Conservation (phyloP, 257 asterid genomes). For the Salvia splendens region DNA sequence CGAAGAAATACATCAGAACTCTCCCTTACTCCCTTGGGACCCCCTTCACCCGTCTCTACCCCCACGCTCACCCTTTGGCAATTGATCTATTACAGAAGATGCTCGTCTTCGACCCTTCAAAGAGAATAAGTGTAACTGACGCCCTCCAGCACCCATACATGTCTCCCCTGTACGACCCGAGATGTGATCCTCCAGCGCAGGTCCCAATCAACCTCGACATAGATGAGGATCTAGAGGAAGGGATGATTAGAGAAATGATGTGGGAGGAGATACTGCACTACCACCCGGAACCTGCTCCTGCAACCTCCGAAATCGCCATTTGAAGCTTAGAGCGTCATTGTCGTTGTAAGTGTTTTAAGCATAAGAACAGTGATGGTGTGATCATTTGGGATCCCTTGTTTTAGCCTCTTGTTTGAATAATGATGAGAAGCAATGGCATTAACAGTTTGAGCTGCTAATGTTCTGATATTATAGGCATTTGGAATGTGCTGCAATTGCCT, state of each 20-base stretch:
- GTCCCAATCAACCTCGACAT: constrained; percentile 51
- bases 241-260: constrained; percentile 57
- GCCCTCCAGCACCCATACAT: constrained; percentile 66
- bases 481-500: constrained; percentile 28
- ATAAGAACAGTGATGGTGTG: neutral
- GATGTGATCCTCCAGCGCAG: constrained; percentile 51
- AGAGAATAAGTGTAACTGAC: constrained; percentile 60
- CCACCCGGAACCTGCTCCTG: constrained; percentile 51
- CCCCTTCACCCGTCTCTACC: constrained; percentile 49
- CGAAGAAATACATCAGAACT: constrained; percentile 48
- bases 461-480: constrained; percentile 26
- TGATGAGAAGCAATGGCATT: constrained; percentile 37
- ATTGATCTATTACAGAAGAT: constrained; percentile 58
- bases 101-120: constrained; percentile 68
- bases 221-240: constrained; percentile 59
- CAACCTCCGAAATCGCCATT: constrained; percentile 19
- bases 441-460: constrained; percentile 50
- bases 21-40: constrained; percentile 52
- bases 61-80: constrained; percentile 56
- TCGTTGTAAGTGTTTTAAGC: constrained; percentile 20
- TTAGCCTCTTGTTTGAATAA: constrained; percentile 28
- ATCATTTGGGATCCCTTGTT: constrained; percentile 1
- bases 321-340: neutral
- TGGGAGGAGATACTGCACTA: constrained; percentile 59
- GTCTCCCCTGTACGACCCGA: constrained; percentile 53